phyloP scores from a whole-genome alignment of 2,329 filamentous ascomycete genomes.

The Lachnellula arida region DNA sequence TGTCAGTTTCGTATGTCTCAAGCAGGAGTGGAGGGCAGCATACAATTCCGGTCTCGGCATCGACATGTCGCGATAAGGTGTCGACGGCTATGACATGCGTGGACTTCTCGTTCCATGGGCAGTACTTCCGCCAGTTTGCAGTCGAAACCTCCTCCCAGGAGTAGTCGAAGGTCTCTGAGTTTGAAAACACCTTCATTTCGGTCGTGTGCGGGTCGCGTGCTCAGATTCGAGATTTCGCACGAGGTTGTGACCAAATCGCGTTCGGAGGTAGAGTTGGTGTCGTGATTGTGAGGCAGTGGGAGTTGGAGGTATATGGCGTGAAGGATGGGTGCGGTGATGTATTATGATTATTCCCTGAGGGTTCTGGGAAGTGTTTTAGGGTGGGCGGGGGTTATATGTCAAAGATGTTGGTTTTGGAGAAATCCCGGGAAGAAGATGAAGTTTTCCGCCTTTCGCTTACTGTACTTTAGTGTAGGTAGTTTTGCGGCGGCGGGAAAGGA shows the following conservation, averaged over 20 bases:
- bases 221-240: not conserved
- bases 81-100: slow-evolving; percentile 95
- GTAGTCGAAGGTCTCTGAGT: slow-evolving; percentile 87
- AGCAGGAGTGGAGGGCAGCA: slow-evolving; percentile 31
- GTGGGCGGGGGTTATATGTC: no score
- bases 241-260: not conserved
- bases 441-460: no score
- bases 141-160: slow-evolving; percentile 98
- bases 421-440: no score
- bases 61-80: slow-evolving; percentile 70
- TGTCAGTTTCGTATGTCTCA: slow-evolving; percentile 7
- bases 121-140: slow-evolving; percentile 98
- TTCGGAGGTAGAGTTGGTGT: not conserved
- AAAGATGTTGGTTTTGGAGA: no score
- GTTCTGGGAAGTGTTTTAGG: no score
- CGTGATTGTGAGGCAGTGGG: no score
- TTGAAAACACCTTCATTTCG: slow-evolving; percentile 92
- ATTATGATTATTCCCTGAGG: no score
- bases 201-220: slow-evolving; percentile 23
- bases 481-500: no score
- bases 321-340: no score
- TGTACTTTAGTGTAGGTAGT: no score
- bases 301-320: no score
- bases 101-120: slow-evolving; percentile 98
- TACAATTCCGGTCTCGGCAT: slow-evolving; percentile 62